A percentile compares a stretch with the other conserved stretches of the same genome.
These are phyloP conservation scores for Nicotiana tomentosiformis DNA, from an alignment of 257 asterid genomes.

Conservation along the genomic window DNA sequence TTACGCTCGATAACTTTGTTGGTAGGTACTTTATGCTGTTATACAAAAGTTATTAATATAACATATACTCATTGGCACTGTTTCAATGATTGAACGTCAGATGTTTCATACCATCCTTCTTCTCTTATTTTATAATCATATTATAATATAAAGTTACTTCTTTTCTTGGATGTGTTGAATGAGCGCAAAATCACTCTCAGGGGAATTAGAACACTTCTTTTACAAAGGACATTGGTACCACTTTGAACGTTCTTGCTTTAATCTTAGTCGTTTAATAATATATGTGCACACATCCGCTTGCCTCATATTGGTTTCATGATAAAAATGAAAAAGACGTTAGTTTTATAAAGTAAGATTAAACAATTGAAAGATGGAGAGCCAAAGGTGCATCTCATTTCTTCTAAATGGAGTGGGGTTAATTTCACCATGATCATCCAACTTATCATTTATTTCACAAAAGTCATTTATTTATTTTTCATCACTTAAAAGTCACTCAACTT, in stretches of 20 bases:
- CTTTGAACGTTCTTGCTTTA: conserved; percentile 1
- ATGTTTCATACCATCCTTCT: background rate
- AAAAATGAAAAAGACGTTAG: background rate
- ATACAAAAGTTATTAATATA: background rate
- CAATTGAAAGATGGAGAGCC: background rate
- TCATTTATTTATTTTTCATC: no score
- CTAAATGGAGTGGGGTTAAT: background rate
- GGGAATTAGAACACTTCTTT: no score
- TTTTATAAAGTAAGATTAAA: background rate
- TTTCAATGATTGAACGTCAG: background rate
- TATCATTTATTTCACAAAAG: no score
- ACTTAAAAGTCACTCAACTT: no score
- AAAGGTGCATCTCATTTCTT: background rate
- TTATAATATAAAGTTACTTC: background rate
- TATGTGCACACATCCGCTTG: background rate
- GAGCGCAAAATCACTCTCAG: no score
- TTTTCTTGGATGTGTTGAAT: no score
- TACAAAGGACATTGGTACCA: background rate
- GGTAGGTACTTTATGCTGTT: background rate
- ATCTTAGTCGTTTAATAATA: background rate
- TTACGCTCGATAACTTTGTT: background rate
- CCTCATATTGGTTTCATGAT: background rate
- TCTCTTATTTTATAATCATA: background rate
- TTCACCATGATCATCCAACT: no score
- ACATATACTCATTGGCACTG: background rate